Evolutionary conservation across 257 asterid species (phyloP), one percentile per base, ranked within the genome.

Genomic region (Solanum commersonii): DNA sequence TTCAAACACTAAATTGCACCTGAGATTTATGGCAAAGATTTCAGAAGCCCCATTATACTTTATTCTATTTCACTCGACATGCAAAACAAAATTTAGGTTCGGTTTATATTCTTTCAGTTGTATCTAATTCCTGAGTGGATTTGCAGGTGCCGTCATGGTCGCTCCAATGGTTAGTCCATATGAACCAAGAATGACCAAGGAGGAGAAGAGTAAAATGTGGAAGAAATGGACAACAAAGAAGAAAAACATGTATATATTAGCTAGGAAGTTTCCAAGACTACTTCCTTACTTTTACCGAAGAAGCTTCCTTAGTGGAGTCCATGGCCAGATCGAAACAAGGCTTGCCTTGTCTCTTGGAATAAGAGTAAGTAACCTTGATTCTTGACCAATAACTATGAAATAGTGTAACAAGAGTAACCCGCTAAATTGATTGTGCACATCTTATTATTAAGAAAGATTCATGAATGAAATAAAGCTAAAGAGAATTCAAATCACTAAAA

Each of bases 111-210:
- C 15, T 38, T 56, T 33, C 85, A 73, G 70, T 77, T 37, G 7
- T 10, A 88, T 86, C 87, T 88, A 22, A 37, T 88, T 88, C 38
- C 77, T 49, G 73, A 76, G 44, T 83, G 78, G 83, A 88, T 88
- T 86, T 91, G 84, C 93, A 97, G 99, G 99, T 91, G 99, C 99
- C 38, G 87, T 96, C 89, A 92, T 97, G 95, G 91, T 97, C 88
- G 98, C 98, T 86, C 99, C 99, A 77, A 90, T 96, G 96, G 92
- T 97, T 79, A 97, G 93, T 91, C 98, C 99, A 83, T 97, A 97
- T 74, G 99, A 97, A 89, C 94, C 95, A 27, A 93, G 92, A 68
- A 93, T 97, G 93, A 93, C 91, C 60, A 96, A 94, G 89, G 95
- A 87, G 88, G 99, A 97, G 94, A 91, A 90, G 82, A 94, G 94